Conservation (phyloP, 441 rosid genomes). For the Populus hybrid region DNA sequence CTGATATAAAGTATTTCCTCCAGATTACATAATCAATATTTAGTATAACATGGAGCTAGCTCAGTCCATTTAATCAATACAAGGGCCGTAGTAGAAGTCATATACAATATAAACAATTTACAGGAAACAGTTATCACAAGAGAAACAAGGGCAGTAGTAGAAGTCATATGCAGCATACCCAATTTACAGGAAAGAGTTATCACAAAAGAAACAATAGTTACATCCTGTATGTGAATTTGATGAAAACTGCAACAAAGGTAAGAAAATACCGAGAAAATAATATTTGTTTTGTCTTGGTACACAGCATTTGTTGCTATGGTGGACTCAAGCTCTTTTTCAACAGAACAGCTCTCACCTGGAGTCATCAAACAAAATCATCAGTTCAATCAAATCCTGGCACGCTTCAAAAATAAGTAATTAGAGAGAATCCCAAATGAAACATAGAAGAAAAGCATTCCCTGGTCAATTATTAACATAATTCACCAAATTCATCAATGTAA, state of each 20-base stretch:
- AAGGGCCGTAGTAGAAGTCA: no score
- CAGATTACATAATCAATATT: background rate
- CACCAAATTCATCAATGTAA: conserved; percentile 2
- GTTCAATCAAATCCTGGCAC: conserved; percentile 2
- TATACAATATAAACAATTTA: no score
- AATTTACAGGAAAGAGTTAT: background rate
- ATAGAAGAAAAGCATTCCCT: conserved; percentile 7
- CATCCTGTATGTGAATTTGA: background rate
- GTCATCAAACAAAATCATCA: conserved; percentile 29
- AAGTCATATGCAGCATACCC: background rate
- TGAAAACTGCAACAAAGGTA: conserved; percentile 19
- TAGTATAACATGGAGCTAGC: no score
- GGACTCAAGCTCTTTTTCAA: conserved; percentile 77
- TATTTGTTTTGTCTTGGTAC: conserved; percentile 98
- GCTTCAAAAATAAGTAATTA: conserved; percentile 8
- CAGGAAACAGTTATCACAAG: no score
- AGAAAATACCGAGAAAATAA: conserved; percentile 84
- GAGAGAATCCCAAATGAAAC: conserved; percentile 10
- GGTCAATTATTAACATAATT: background rate
- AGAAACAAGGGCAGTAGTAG: background rate
- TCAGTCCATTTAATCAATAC: no score
- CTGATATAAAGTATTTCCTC: background rate
- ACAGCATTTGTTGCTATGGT: conserved; percentile 81
- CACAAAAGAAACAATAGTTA: background rate
- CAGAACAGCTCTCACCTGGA: conserved; percentile 96